Base-by-base conservation (phyloP, 2,329 filamentous ascomycete genomes). In the Eutypa lata region DNA sequence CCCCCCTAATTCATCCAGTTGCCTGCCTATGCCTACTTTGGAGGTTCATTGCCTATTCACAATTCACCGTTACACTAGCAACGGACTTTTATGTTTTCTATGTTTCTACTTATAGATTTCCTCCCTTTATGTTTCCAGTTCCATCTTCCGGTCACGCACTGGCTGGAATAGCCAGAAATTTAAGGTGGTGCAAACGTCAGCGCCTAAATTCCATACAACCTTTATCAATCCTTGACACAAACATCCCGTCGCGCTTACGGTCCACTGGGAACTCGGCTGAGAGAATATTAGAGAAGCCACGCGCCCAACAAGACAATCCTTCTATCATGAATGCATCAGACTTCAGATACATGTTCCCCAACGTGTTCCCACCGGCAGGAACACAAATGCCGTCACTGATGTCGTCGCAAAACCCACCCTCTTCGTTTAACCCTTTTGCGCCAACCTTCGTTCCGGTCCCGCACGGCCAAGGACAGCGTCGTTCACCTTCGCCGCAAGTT, bases 261-360 rank as follows among this genome's bases (percentile, higher is more conserved):
- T 51, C 44, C 22, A 45, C 21, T 45, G 13, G 14, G 5, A 42
- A 19, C 38, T 31, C 16, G 37, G 35, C 19, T 19, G n/a, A 42
- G 38, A 22, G 16, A 42, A 3, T 22, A 22, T 10, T 18, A 42
- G 11, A 42, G 19, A 18, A 11, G 38, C 6, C 18, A n/a, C n/a
- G n/a, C 18, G 2, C n/a, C 38, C 7, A 11, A 4, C 22, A 47
- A 47, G 24, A 19, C 38, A 38, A n/a, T n/a, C n/a, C n/a, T n/a
- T 26, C 50, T 40, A 55, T 56, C 19, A 58, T 52, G 53, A 40
- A 18, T 38, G 35, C 51, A 11, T 37, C 24, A 4, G 33, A 28
- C 16, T 38, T 37, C 37, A 48, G 52, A 1, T 56, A 57, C 44
- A 44, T 22, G n/a, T 24, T 47, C n/a, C 7, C 47, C 6, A 37